Conservation (phyloP, 2,329 filamentous ascomycete species). For the Trichoderma citrinoviride region DNA sequence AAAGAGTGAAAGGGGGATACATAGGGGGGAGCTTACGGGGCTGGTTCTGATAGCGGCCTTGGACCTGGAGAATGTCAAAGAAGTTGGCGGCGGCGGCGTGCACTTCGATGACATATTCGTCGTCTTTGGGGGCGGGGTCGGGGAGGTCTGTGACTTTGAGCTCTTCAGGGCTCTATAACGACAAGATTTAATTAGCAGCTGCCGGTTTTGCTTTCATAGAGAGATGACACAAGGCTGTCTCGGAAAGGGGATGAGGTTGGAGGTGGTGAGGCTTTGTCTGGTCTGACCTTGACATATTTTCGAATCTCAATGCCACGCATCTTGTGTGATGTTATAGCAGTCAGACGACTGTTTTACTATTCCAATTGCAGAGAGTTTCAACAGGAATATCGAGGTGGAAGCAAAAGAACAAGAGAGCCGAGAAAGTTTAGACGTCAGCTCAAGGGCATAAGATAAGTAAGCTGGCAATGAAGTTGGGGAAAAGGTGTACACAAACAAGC, state of each 20-base stretch:
- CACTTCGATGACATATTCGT: conserved; percentile 84
- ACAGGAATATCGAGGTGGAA: neutral
- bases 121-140: conserved; percentile 65
- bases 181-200: neutral
- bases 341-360: neutral
- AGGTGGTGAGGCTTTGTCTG: neutral
- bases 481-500: neutral
- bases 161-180: conserved; percentile 68
- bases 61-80: conserved; percentile 93
- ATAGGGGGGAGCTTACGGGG: conserved; percentile 50
- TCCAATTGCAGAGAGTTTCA: neutral
- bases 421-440: neutral
- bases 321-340: conserved; percentile 30
- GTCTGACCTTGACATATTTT: conserved; percentile 67
- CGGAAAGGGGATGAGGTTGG: neutral
- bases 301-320: conserved; percentile 76
- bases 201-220: neutral
- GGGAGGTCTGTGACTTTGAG: conserved; percentile 73
- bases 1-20: neutral
- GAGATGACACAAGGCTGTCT: neutral
- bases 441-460: neutral
- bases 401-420: neutral
- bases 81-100: conserved; percentile 90
- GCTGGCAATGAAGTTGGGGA: neutral
- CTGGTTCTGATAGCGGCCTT: conserved; percentile 93